These are phyloP conservation scores for Populus hybrid DNA, from an alignment of 441 rosid genomes.

Conservation along the genomic window DNA sequence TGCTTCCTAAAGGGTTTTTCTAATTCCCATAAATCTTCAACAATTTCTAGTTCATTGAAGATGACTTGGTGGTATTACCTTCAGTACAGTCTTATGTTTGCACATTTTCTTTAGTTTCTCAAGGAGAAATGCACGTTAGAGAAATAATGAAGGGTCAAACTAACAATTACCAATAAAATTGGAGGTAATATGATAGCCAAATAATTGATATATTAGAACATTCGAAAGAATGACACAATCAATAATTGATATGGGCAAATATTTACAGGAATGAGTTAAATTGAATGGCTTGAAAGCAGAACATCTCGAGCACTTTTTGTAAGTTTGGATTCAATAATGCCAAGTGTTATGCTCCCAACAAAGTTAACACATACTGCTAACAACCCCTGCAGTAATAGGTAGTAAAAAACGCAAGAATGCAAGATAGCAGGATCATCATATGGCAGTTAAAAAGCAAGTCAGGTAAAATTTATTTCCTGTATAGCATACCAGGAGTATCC, in stretches of 20 bases:
- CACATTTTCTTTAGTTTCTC: background rate
- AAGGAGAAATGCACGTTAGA: background rate
- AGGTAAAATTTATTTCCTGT: background rate
- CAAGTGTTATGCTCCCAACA: background rate
- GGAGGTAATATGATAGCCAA: background rate
- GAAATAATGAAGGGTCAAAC: background rate
- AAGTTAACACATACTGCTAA: background rate
- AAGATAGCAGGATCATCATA: constrained; percentile 1
- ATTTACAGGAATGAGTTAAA: background rate
- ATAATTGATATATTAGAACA: background rate
- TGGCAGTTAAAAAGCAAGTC: background rate
- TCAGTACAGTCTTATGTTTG: background rate
- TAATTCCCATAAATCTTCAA: background rate
- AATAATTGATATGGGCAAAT: background rate
- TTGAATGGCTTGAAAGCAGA: background rate
- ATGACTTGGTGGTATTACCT: background rate
- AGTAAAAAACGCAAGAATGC: background rate
- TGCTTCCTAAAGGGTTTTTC: too few species aligned
- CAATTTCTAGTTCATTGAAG: background rate
- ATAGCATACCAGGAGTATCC: background rate
- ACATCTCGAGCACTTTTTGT: background rate
- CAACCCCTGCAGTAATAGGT: background rate
- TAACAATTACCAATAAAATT: background rate
- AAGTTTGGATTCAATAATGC: background rate
- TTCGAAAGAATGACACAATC: background rate